Percentiles rank a stretch among this genome's conserved stretches.
Evolutionary conservation across 2,329 filamentous ascomycete species (phyloP).

Genomic region (Cordyceps militaris): DNA sequence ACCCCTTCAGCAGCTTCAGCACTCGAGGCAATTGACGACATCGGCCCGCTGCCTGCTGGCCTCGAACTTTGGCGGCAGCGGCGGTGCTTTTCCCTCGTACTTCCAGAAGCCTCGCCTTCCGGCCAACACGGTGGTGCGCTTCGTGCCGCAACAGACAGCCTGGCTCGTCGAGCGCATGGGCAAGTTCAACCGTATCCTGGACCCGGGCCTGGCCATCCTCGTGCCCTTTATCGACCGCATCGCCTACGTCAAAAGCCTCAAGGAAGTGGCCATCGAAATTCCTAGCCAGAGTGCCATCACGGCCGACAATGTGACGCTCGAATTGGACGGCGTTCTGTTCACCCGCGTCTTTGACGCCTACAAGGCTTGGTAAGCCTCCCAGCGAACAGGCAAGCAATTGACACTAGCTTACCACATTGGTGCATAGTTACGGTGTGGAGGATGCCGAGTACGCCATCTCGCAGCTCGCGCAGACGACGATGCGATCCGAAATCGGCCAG

Average conservation of each 20-base stretch:
- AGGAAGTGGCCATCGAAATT: slow-evolving; percentile 94
- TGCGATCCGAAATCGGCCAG: slow-evolving; percentile 97
- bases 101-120: slow-evolving; percentile 71
- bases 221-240: slow-evolving; percentile 91
- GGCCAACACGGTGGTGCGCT: slow-evolving; percentile 89
- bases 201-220: slow-evolving; percentile 84
- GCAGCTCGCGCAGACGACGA: slow-evolving; percentile 95
- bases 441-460: slow-evolving; percentile 98
- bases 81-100: slow-evolving; percentile 55
- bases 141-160: slow-evolving; percentile 98
- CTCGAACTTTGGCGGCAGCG: slow-evolving; percentile 24
- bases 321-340: slow-evolving; percentile 91
- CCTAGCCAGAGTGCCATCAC: slow-evolving; percentile 97
- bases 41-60: slow-evolving; percentile 27
- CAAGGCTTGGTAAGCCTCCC: slow-evolving; percentile 69
- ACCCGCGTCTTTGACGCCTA: slow-evolving; percentile 96
- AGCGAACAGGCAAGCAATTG: neutral
- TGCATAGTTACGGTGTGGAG: slow-evolving; percentile 85
- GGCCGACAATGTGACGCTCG: slow-evolving; percentile 94
- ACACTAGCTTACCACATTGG: neutral
- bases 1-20: slow-evolving; percentile 15
- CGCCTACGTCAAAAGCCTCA: slow-evolving; percentile 94
- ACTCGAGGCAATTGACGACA: slow-evolving; percentile 25
- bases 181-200: slow-evolving; percentile 86
- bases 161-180: slow-evolving; percentile 99